phyloP scores from a whole-genome alignment of 164 flowering plant species.

The Sedum album region DNA sequence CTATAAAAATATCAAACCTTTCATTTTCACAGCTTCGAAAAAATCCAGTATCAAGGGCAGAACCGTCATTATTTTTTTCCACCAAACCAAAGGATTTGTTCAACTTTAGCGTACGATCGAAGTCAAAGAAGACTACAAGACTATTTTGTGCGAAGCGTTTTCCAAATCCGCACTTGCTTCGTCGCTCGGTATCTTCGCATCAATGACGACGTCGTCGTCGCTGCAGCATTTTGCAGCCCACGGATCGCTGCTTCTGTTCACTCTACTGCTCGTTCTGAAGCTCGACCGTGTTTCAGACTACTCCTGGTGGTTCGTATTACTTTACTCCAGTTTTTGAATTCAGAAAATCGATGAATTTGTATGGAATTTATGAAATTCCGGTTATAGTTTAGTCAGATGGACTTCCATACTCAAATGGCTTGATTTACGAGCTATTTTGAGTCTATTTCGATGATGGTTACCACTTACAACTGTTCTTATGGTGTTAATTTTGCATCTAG shows the following conservation, averaged over 20 bases:
- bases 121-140: slow-evolving; percentile 9
- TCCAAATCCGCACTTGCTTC: neutral
- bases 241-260: slow-evolving; percentile 52
- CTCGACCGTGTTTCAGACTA: slow-evolving; percentile 39
- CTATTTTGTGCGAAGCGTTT: neutral
- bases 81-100: no score
- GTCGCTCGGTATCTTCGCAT: neutral
- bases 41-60: no score
- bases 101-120: slow-evolving; percentile 10
- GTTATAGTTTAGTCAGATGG: no score
- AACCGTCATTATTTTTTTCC: no score
- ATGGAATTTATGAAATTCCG: no score
- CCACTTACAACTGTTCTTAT: no score
- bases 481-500: slow-evolving; percentile 13
- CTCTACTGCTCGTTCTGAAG: slow-evolving; percentile 60
- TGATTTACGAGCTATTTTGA: no score
- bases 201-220: slow-evolving; percentile 20
- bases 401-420: no score
- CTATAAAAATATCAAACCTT: no score
- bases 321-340: neutral
- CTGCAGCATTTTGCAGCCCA: slow-evolving; percentile 58
- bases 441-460: no score
- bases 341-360: neutral
- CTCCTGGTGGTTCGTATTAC: slow-evolving; percentile 82
- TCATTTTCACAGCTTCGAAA: no score